Evolutionary conservation across 169 alveolate species (phyloP), one percentile per base, ranked within the genome.

Genomic region (Cryptosporidium ryanae): DNA sequence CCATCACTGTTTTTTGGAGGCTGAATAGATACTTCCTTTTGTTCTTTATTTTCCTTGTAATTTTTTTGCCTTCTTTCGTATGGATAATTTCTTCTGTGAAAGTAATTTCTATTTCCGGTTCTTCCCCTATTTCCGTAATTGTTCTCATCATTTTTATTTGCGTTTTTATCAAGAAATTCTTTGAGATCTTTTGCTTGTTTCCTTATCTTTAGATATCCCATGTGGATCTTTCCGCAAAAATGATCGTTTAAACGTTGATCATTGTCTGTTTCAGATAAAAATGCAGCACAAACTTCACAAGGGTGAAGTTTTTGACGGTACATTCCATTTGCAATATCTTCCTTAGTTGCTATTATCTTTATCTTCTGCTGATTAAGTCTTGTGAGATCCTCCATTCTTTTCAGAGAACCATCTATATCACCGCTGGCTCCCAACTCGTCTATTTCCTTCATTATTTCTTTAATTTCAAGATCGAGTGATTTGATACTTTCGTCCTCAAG

Each of bases 201-300:
- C 44, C 96, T 87, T 8, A 93, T 90, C 64, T 89, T 93, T 61
- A 91, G 94, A 82, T 90, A 93, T 38, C 96, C 95, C 15, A 87
- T 87, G 65, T 93, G 96, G 18, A 93, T 93, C 54, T 92, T 90
- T 0, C 96, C 96, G 6, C 93, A 87, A 82, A 92, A 93, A 57
- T 93, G 96, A 63, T 93, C 96, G 21, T 92, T 90, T 29, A 93
- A 64, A 15, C 96, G 82, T 25, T 93, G 93, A 71, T 93, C 96
- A 59, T 90, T 91, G 54, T 34, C 82, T 25, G 89, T 81, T 81
- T 93, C 96, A 17, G 95, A 92, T 0, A 93, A 90, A 31, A 93
- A 66, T 23, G 96, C 96, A 17, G 95, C 96, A 84, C 96, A 93
- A 5, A 93, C 92, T 65, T 93, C 96, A 50, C 96, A 93, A 2